Base-by-base conservation (phyloP, 495 filamentous ascomycete species). In the Penicillium turbatum region DNA sequence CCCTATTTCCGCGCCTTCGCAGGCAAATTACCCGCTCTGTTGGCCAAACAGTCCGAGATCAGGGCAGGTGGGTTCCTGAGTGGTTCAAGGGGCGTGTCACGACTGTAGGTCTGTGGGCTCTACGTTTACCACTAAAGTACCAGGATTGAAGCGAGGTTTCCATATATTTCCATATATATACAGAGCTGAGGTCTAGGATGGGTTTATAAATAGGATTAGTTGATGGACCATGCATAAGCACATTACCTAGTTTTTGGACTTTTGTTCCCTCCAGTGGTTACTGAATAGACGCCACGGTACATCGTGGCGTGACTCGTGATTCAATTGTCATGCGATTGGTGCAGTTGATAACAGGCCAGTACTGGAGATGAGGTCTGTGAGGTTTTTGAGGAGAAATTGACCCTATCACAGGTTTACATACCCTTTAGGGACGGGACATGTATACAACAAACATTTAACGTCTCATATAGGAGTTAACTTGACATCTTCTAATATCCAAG, bases 1-100 rank as follows among this genome's bases (percentile, higher is more conserved):
- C 48, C 66, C n/a, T 65, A 69, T 48, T 65, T 67, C 53, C 56
- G 56, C 24, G 50, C 58, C 9, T 72, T 72, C 29, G 45, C 60
- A 7, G 50, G 53, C 24, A 59, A 66, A 40, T 48, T 63, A 16
- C 32, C 59, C 7, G 34, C 24, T 6, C 43, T 67, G 57, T 54
- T 64, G 51, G 61, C 46, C 19, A 66, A 64, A 47, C 67, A 65
- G 0, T 47, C 49, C 31, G 67, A 70, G 51, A 35, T 71, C 30
- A 59, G 61, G 40, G 61, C 55, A 27, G 61, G 64, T 24, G 59
- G 54, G 19, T 53, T 63, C 49, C 31, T 69, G 54, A 50, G 42
- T 9, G 55, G 53, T 27, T 54, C 51, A 41, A 54, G 54, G 29
- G 56, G 59, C 17, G 67, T 72, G 29, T 57, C 57, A 16, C 59